Conservation (phyloP, 768 basidiomycete genomes). For the Suillus occidentalis region DNA sequence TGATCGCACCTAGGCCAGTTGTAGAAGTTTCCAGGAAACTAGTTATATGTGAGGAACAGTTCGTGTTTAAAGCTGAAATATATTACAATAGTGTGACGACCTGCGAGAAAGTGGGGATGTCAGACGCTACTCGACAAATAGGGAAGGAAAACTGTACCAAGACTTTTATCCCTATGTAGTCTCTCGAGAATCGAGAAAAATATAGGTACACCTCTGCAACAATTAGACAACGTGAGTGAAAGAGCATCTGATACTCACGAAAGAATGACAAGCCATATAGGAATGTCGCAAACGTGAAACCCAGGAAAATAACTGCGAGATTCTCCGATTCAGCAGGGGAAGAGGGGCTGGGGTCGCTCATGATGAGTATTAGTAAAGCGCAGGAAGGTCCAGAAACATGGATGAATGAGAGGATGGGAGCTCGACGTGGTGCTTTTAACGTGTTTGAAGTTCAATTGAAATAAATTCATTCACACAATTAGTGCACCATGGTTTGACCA, state of each 20-base stretch:
- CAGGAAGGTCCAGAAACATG: background rate
- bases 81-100: constrained; percentile 21
- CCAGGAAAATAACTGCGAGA: constrained; percentile 25
- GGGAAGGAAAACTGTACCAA: constrained; percentile 16
- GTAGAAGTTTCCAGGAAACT: constrained; percentile 26
- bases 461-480: constrained; percentile 2
- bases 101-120: constrained; percentile 10
- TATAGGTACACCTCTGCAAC: constrained; percentile 30
- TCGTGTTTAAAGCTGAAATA: background rate
- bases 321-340: constrained; percentile 27
- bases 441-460: background rate
- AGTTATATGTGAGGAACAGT: background rate
- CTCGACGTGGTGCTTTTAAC: constrained; percentile 13
- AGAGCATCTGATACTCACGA: constrained; percentile 18
- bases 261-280: constrained; percentile 37
- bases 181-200: constrained; percentile 27
- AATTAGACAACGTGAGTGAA: background rate
- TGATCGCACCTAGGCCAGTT: constrained; percentile 26
- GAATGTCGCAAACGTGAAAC: constrained; percentile 26
- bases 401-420: background rate
- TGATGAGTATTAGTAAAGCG: constrained; percentile 6
- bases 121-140: background rate
- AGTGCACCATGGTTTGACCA: background rate
- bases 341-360: constrained; percentile 14
- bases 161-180: constrained; percentile 18